Evolutionary conservation across 2,329 filamentous ascomycete species (phyloP).

Genomic region (Pseudogymnoascus sp.): DNA sequence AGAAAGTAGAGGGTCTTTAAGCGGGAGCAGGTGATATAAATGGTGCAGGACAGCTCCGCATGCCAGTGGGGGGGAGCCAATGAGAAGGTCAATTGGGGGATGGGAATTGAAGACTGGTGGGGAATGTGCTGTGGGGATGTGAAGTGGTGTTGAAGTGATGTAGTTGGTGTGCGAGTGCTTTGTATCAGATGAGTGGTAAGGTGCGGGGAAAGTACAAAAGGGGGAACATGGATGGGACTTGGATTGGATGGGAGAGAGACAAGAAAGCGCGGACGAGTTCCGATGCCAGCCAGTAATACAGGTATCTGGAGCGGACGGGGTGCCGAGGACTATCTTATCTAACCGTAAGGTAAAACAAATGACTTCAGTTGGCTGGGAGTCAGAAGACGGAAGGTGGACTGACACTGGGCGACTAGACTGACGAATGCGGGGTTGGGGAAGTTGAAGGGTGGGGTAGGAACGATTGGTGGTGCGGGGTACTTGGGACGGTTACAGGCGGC

Average conservation of each 20-base stretch:
- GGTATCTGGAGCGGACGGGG: not conserved
- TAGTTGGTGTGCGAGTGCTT: not conserved
- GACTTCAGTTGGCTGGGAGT: not conserved
- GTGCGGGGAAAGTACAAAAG: not conserved
- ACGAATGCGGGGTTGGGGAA: not conserved
- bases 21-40: not conserved
- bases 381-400: conserved; percentile 1
- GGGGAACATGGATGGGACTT: not conserved
- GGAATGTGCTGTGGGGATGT: not conserved
- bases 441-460: not conserved
- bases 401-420: not conserved
- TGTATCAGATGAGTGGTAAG: not conserved
- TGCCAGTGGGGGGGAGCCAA: not conserved
- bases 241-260: not conserved
- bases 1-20: not conserved
- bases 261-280: not conserved
- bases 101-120: not conserved
- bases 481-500: not conserved
- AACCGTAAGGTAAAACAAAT: not conserved
- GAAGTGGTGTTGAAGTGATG: not conserved
- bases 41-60: not conserved
- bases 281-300: not conserved
- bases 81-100: not conserved
- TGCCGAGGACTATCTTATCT: not conserved
- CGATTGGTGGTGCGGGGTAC: not conserved